These are phyloP conservation scores for Gynochthodes officinalis DNA, from an alignment of 257 asterid species.

Conservation along the genomic window DNA sequence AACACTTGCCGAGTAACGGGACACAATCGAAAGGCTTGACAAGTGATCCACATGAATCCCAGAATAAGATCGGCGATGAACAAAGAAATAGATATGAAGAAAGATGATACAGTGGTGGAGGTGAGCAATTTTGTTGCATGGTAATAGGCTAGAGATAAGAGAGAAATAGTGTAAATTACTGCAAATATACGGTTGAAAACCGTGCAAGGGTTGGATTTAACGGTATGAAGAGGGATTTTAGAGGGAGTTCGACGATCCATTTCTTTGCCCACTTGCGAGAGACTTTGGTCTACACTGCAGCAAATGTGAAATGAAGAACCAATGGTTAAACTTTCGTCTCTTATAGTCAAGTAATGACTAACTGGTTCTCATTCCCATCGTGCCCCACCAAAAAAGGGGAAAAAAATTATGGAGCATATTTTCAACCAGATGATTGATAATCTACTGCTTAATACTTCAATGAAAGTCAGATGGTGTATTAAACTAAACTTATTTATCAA, in stretches of 20 bases:
- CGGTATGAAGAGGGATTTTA: slow-evolving; percentile 8
- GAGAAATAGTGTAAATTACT: slow-evolving; percentile 3
- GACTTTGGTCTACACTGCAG: no score
- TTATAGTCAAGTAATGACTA: no score
- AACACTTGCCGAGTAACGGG: slow-evolving; percentile 34
- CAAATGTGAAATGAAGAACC: no score
- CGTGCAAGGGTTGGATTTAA: not conserved
- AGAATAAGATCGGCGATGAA: slow-evolving; percentile 43
- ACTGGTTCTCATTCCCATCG: no score
- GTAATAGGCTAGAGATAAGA: slow-evolving; percentile 11
- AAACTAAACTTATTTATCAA: no score
- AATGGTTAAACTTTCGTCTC: no score
- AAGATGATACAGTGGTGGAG: not conserved
- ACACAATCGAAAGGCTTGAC: slow-evolving; percentile 48
- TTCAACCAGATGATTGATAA: no score
- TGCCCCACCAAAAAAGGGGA: no score
- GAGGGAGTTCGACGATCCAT: slow-evolving; percentile 5
- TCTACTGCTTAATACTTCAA: no score
- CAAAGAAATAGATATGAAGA: slow-evolving; percentile 24
- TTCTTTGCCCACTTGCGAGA: not conserved
- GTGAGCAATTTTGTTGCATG: not conserved
- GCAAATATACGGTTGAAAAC: slow-evolving; percentile 20
- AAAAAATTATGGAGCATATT: no score
- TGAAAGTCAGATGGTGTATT: no score
- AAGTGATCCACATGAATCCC: slow-evolving; percentile 52